Base-by-base conservation (phyloP, 352 stramenopile genomes). In the Phytophthora brassicae region DNA sequence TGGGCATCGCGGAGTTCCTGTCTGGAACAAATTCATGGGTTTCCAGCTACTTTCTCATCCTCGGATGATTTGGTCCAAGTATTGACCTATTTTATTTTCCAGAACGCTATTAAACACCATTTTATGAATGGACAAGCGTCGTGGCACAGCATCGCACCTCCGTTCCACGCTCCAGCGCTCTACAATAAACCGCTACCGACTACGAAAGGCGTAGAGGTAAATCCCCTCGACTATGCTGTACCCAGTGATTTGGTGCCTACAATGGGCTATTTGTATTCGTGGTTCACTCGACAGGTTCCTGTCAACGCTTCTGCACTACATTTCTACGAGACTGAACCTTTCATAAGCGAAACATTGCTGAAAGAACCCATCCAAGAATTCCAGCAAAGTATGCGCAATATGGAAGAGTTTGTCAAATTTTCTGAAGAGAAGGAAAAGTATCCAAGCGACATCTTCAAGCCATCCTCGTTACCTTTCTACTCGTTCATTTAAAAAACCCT, bases 371-470 rank as follows among this genome's bases (percentile, higher is more conserved):
- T 78, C 13, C 49, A 6, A 9, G 16, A 64, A 22, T 75, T 78
- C n/a, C 62, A 72, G 20, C 35, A 66, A 31, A 50, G 45, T 36
- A 77, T 77, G 69, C 7, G 52, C 22, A 51, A 60, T 22, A 62
- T 75, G 65, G 66, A 75, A 22, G 29, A 62, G 20, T 74, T 59
- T 28, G 61, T 71, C 22, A 82, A 90, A 44, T 82, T 89, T 41
- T 80, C 96, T 3, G 90, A 97, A 60, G 96, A 92, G 62, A 95
- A 89, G 12, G 89, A 97, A 72, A 74, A 74, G 11, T 84, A 97
- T 57, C 89, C 89, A 48, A 66, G 94, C 23, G 49, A 61, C 22
- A 68, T 68, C 20, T 66, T 71, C 53, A 75, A 65, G 22, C 67
- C 67, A 11, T 75, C 67, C n/a, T 45, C 56, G 16, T 31, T 75